These are phyloP conservation scores for Oryza coarctata DNA, from an alignment of 176 grass and related monocot species.

Conservation along the genomic window DNA sequence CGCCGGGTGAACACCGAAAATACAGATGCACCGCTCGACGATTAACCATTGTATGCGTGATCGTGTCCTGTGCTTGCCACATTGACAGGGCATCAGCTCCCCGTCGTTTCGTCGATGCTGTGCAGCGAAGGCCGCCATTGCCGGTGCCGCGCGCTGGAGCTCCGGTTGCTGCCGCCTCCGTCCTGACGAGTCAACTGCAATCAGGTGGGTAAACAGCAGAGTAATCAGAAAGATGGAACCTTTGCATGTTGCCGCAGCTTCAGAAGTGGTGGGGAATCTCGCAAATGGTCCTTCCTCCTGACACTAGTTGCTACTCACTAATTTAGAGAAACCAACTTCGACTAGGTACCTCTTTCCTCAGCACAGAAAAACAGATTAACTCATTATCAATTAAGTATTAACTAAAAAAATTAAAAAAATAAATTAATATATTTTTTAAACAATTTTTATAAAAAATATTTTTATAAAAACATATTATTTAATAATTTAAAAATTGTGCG, in stretches of 20 bases:
- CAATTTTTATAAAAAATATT: no score
- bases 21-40: constrained; percentile 38
- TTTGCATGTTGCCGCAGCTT: constrained; percentile 36
- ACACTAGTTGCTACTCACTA: constrained; percentile 25
- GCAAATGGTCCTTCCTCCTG: constrained; percentile 38
- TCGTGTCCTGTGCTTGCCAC: background rate
- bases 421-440: no score
- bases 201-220: constrained; percentile 36
- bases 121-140: constrained; percentile 87
- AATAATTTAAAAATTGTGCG: no score
- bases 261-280: background rate
- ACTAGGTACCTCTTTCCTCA: no score
- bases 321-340: constrained; percentile 30
- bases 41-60: background rate
- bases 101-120: constrained; percentile 63
- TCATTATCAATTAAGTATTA: no score
- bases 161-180: constrained; percentile 38
- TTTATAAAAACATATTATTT: no score
- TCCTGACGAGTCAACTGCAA: constrained; percentile 61
- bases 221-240: constrained; percentile 38
- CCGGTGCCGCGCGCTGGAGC: constrained; percentile 46
- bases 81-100: constrained; percentile 34
- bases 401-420: no score
- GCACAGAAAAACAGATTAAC: no score
- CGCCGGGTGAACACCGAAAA: constrained; percentile 38